These are phyloP conservation scores for Aspergillus flavus DNA, from an alignment of 2,329 filamentous ascomycete genomes.

Conservation along the genomic window DNA sequence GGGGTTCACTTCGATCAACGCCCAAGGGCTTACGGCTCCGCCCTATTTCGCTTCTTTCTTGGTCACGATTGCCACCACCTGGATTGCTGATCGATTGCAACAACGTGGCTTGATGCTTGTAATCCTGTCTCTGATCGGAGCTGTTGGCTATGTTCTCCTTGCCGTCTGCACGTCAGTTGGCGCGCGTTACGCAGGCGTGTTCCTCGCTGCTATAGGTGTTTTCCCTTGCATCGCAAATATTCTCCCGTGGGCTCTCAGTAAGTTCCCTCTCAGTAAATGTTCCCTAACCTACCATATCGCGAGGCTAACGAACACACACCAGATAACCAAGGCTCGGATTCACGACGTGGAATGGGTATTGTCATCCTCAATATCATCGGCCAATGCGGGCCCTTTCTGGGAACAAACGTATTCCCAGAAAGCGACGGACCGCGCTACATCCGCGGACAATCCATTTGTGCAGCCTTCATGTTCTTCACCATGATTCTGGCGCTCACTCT, in stretches of 20 bases:
- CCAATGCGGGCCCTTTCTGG: slow-evolving; percentile 68
- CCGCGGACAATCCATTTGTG: slow-evolving; percentile 63
- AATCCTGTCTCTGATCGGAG: slow-evolving; percentile 58
- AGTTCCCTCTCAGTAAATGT: slow-evolving; percentile 14
- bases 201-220: slow-evolving; percentile 62
- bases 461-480: slow-evolving; percentile 64
- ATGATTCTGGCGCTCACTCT: slow-evolving; percentile 57
- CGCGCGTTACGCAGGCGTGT: slow-evolving; percentile 56
- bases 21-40: slow-evolving; percentile 72
- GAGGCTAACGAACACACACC: neutral
- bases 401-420: slow-evolving; percentile 64
- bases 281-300: neutral
- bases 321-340: slow-evolving; percentile 71
- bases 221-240: slow-evolving; percentile 71
- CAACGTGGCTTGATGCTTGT: slow-evolving; percentile 66
- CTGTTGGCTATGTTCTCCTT: slow-evolving; percentile 66
- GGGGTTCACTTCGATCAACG: slow-evolving; percentile 67
- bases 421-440: slow-evolving; percentile 50
- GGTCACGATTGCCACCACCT: slow-evolving; percentile 63
- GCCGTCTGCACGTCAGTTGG: slow-evolving; percentile 57
- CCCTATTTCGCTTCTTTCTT: slow-evolving; percentile 70
- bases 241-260: slow-evolving; percentile 66
- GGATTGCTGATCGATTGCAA: slow-evolving; percentile 65
- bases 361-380: slow-evolving; percentile 75
- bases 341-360: slow-evolving; percentile 66